A percentile compares a stretch with the other conserved stretches of the same genome.
phyloP scores from a whole-genome alignment of 2,329 filamentous ascomycete species.

The Aspergillus niger region DNA sequence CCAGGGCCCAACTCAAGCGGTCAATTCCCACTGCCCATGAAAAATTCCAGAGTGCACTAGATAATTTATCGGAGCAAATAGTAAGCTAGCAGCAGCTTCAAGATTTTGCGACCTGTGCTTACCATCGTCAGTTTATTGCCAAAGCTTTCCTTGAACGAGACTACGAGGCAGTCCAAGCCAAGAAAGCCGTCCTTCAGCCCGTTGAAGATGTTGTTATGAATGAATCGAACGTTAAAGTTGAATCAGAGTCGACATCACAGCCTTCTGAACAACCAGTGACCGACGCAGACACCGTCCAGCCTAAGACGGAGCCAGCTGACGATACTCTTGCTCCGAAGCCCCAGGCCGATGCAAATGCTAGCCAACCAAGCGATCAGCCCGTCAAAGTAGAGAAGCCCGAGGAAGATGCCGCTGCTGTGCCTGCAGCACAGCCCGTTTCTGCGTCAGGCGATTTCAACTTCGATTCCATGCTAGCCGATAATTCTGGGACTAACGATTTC shows the following conservation, averaged over 20 bases:
- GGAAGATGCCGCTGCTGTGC: slow-evolving; percentile 11
- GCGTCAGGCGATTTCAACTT: slow-evolving; percentile 41
- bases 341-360: slow-evolving; percentile 18
- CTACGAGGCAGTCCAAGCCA: slow-evolving; percentile 40
- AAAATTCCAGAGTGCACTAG: slow-evolving; percentile 43
- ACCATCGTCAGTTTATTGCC: slow-evolving; percentile 40
- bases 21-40: slow-evolving; percentile 42
- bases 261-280: slow-evolving; percentile 22
- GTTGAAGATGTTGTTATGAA: slow-evolving; percentile 35
- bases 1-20: slow-evolving; percentile 39
- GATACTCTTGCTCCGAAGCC: slow-evolving; percentile 14
- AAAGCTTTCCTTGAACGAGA: slow-evolving; percentile 47
- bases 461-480: slow-evolving; percentile 42
- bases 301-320: slow-evolving; percentile 18
- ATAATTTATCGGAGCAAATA: slow-evolving; percentile 46
- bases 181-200: slow-evolving; percentile 30
- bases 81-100: slow-evolving; percentile 29
- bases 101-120: neutral
- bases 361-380: slow-evolving; percentile 17
- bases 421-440: slow-evolving; percentile 28
- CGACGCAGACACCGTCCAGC: slow-evolving; percentile 22
- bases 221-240: slow-evolving; percentile 22
- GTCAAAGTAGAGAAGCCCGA: slow-evolving; percentile 30
- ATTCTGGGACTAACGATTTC: slow-evolving; percentile 37
- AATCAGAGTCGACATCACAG: slow-evolving; percentile 19